Base-by-base conservation (phyloP, 2,329 filamentous ascomycete species). In the Coniosporium tulheliwenetii region DNA sequence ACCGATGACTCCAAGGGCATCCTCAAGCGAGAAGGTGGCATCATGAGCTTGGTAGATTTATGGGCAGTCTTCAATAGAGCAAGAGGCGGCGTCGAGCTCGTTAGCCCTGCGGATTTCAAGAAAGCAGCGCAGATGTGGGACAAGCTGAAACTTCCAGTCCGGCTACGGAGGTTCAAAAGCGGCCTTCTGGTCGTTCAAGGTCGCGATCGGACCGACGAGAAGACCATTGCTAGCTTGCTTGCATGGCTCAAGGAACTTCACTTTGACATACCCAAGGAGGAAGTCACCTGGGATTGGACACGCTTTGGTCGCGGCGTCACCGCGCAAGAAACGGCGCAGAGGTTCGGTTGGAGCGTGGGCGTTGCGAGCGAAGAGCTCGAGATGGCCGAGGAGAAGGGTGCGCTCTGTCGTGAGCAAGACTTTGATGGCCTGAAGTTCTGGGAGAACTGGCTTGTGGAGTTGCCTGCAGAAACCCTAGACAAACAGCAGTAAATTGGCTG, bases 1-100 rank as follows among this genome's bases (percentile, higher is more conserved):
- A 89, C 85, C 0, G 86, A 94, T 56, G 86, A 94, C 57, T 70
- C 79, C 2, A 73, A 81, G 41, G 84, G 84, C 0, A 72, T 94
- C 1, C 65, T 94, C 15, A 77, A 77, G 43, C 78, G 75, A 45
- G 81, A 87, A 38, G 87, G 86, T 5, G 87, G 87, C 1, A 91
- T 93, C 50, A 83, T 94, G 56, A 89, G 77, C 32, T 68, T 95
- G 1, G 85, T 94, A 10, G 87, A 95, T 54, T 69, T 94, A 0
- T 95, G 86, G 86, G 85, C 86, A 26, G 77, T 93, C 47, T 96
- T 96, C 66, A 98, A 98, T 60, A 77, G 89, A 30, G 85, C 84
- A 29, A 76, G 89, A 41, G 89, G 89, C 39, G 91, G 89, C 7
- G 89, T 98, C 12, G 91, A 98, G 59, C 74, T 98, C 12, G 83